A percentile compares a stretch with the other conserved stretches of the same genome.
Conservation (phyloP, 148 eudicot genomes). For the Bassia scoparia region DNA sequence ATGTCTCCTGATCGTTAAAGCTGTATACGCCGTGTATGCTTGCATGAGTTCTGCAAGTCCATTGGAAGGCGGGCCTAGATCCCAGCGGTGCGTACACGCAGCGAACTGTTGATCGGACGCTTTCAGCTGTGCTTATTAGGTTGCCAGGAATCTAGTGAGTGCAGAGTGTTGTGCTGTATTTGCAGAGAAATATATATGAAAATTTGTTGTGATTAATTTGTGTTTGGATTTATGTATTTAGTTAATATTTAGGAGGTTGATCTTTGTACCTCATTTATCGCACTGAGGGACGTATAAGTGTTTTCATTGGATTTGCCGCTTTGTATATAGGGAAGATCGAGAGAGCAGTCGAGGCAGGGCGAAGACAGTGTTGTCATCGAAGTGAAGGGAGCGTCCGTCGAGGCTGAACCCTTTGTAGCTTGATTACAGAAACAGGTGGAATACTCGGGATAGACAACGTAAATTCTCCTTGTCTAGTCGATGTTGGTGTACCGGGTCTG, state of each 20-base stretch:
- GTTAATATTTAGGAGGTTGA: not conserved
- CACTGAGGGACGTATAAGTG: constrained; percentile 48
- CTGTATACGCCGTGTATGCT: constrained; percentile 67
- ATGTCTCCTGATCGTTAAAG: constrained; percentile 43
- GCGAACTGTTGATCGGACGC: constrained; percentile 49
- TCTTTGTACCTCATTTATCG: constrained; percentile 41
- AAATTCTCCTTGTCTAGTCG: constrained; percentile 54
- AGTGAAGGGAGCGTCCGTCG: constrained; percentile 76
- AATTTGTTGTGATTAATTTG: not conserved
- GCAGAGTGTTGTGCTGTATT: constrained; percentile 48
- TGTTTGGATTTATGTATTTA: not conserved
- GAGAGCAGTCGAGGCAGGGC: constrained; percentile 69
- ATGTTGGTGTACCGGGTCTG: constrained; percentile 65
- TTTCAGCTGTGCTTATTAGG: constrained; percentile 64
- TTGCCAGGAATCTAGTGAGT: constrained; percentile 62
- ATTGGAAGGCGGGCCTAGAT: constrained; percentile 89
- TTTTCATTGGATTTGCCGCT: constrained; percentile 29
- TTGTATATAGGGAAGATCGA: constrained; percentile 49
- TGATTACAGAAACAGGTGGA: constrained; percentile 69
- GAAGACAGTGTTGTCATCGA: constrained; percentile 54
- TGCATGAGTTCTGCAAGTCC: constrained; percentile 66
- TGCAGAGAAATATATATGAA: not conserved
- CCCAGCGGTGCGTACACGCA: constrained; percentile 90
- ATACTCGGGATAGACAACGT: constrained; percentile 70
- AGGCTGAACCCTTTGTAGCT: constrained; percentile 76